Evolutionary conservation across 2,329 filamentous ascomycete genomes (phyloP).

Genomic region (Aureobasidium sp.): DNA sequence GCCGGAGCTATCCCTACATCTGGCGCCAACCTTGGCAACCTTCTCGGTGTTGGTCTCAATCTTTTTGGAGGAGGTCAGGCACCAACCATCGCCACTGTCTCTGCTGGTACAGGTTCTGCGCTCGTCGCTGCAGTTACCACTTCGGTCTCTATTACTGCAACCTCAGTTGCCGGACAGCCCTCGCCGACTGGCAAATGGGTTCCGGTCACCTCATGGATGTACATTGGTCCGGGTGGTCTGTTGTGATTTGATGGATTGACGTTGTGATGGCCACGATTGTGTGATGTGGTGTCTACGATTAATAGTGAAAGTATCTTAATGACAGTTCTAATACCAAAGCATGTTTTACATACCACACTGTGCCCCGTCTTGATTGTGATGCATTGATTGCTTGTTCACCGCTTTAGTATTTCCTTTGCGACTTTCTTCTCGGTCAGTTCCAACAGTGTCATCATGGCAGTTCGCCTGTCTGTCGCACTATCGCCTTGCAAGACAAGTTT

Average conservation of each 20-base stretch:
- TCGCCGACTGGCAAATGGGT: conserved; percentile 1
- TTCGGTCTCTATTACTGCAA: neutral
- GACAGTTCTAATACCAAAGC: conserved; percentile 10
- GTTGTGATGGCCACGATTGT: neutral
- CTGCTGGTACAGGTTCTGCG: conserved; percentile 12
- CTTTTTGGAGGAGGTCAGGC: conserved; percentile 5
- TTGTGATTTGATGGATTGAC: neutral
- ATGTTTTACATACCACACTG: conserved; percentile 9
- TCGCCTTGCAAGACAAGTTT: conserved; percentile 22
- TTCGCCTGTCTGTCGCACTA: conserved; percentile 18
- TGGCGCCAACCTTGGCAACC: conserved; percentile 14
- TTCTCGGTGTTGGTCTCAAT: conserved; percentile 13
- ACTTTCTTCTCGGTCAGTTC: conserved; percentile 23
- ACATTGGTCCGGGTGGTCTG: neutral
- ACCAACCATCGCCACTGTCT: conserved; percentile 3
- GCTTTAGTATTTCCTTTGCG: conserved; percentile 21
- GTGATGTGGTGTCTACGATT: neutral
- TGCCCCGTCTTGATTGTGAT: neutral
- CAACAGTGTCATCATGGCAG: conserved; percentile 22
- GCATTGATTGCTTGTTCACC: neutral
- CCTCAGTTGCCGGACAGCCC: neutral
- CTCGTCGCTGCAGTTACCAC: conserved; percentile 12
- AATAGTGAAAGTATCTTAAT: conserved; percentile 7
- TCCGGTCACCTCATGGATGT: conserved; percentile 14
- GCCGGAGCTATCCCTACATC: conserved; percentile 8